Evolutionary conservation across 257 asterid species (phyloP), one percentile per base, ranked within the genome.

Genomic region (Primulina eburnea): DNA sequence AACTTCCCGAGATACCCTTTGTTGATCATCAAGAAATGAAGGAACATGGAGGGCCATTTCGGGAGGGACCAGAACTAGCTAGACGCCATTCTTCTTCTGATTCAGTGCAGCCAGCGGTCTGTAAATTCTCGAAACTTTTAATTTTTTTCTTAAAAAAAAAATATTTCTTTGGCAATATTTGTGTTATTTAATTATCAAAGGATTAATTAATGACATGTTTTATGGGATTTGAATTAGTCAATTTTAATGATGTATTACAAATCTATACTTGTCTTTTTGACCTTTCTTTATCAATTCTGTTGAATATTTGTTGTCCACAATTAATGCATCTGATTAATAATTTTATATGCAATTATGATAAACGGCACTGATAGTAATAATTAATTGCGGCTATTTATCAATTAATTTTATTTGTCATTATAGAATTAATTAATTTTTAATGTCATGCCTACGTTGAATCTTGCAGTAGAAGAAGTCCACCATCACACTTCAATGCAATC

Each of bases 111-210:
- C 71, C 6, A 33, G 3, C 4, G 52, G 69, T 70, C 84, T 83
- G 87, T 81, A 74, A 86, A 78, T 79, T 82, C 68, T 75, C 78
- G 88, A 71, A 79, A 74, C 67, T 71, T 72, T 32, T 69, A 71
- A 69, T 65, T 35, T 33, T 60, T 28, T 38, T 70, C 50, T 73
- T 59, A n/a, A 16, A 34, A 32, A 34, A 32, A 14, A 50, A 0
- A 43, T 4, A 9, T 4, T 50, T 50, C 2, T 16, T 16, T 50
- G 20, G 55, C 18, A 11, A 50, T 50, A 5, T 50, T 4, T 16
- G 55, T 43, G 55, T 43, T 43, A 43, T 14, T 50, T 50, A 14
- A 50, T 50, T 17, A 16, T 20, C 21, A 50, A 50, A 50, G 16
- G 2, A 50, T 50, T 17, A 14, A 5, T 3, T 1, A 24, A 24